Conservation (phyloP, 805 yeast species). For the Komagataella pastoris region DNA sequence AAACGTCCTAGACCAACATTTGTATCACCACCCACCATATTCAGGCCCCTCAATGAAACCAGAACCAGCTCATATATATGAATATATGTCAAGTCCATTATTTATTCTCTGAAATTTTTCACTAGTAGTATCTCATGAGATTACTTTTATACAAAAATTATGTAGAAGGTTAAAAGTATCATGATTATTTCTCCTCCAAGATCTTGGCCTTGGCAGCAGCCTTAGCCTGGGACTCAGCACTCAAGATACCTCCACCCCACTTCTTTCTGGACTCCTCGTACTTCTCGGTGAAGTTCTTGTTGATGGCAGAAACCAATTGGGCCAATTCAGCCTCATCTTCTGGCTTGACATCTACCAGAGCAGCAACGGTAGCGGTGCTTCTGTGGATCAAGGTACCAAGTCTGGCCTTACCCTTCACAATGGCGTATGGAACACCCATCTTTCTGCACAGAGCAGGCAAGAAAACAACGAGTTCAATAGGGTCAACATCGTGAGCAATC, state of each 20-base stretch:
- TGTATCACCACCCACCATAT: background rate
- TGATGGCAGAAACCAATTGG: conserved; percentile 81
- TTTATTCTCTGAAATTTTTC: background rate
- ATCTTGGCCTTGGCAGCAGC: conserved; percentile 6
- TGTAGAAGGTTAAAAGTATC: background rate
- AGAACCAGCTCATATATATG: background rate
- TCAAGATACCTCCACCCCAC: conserved; percentile 99
- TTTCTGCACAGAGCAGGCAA: conserved; percentile 98
- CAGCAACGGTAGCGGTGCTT: conserved; percentile 96
- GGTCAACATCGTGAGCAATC: conserved; percentile 98
- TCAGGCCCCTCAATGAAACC: background rate
- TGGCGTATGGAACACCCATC: conserved; percentile 99
- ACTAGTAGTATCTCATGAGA: background rate
- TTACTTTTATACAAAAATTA: background rate
- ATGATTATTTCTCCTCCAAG: background rate
- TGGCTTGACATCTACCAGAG: conserved; percentile 86
- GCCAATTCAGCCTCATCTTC: conserved; percentile 95
- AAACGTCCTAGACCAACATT: conserved; percentile 10
- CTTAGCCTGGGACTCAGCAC: conserved; percentile 79
- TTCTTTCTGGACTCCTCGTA: conserved; percentile 94
- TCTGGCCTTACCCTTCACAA: conserved; percentile 97
- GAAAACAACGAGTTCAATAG: conserved; percentile 94
- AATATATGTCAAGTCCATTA: background rate
- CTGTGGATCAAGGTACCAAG: conserved; percentile 95
- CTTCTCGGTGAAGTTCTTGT: conserved; percentile 86